Percentiles rank a stretch among this genome's conserved stretches.
These are phyloP conservation scores for Gastrolobium villosum DNA, from an alignment of 306 rosid genomes.

Conservation along the genomic window DNA sequence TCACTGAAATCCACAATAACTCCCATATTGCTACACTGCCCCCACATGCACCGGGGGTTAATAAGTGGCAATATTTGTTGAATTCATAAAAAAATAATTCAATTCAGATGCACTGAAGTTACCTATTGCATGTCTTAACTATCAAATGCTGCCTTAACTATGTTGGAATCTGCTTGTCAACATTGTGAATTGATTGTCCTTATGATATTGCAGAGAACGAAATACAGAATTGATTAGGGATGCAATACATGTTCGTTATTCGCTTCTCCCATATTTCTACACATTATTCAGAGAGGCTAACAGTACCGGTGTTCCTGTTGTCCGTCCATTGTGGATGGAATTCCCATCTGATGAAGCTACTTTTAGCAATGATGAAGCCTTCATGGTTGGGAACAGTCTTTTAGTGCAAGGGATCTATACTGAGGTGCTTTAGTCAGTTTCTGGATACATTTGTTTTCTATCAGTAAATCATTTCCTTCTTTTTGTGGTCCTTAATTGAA, in stretches of 20 bases:
- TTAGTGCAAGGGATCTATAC: conserved; percentile 95
- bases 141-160: conserved; percentile 20
- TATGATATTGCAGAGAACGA: conserved; percentile 71
- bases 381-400: conserved; percentile 92
- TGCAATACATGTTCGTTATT: conserved; percentile 85
- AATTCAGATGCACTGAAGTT: conserved; percentile 17
- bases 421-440: conserved; percentile 68
- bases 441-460: conserved; percentile 29
- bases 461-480: conserved; percentile 7
- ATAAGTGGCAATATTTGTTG: conserved; percentile 17
- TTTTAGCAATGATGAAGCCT: conserved; percentile 92
- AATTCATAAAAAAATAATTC: conserved; percentile 6
- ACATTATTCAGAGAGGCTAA: conserved; percentile 95
- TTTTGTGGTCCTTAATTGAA: conserved; percentile 33
- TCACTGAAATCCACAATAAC: conserved; percentile 28
- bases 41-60: background rate
- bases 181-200: conserved; percentile 40
- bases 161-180: conserved; percentile 30
- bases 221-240: conserved; percentile 84
- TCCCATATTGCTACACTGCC: background rate
- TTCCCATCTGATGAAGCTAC: conserved; percentile 95
- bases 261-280: conserved; percentile 89
- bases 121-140: conserved; percentile 25
- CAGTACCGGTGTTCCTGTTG: conserved; percentile 83
- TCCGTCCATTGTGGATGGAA: conserved; percentile 98